These are phyloP conservation scores for Cladosporium sp. DNA, from an alignment of 2,329 filamentous ascomycete genomes.

Conservation along the genomic window DNA sequence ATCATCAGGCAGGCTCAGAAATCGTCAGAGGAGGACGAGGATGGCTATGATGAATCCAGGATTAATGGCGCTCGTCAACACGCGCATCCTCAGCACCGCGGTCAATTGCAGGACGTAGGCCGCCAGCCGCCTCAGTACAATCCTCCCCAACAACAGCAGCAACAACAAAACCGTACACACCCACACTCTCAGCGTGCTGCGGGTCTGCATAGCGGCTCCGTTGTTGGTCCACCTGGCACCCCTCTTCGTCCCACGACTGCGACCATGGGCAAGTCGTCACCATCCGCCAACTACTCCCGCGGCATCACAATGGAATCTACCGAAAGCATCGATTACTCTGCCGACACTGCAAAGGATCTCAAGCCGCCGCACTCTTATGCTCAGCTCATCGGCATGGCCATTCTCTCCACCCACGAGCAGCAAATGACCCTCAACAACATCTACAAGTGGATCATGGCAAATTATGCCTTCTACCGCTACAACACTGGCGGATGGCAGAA, in stretches of 20 bases:
- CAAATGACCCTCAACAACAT: constrained; percentile 91
- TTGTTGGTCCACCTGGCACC: constrained; percentile 35
- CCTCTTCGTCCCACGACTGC: constrained; percentile 33
- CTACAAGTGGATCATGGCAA: constrained; percentile 86
- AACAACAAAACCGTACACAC: constrained; percentile 33
- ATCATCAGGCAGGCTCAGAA: constrained; percentile 41
- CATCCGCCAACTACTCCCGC: constrained; percentile 48
- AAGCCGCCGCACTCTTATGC: constrained; percentile 97
- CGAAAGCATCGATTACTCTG: constrained; percentile 70
- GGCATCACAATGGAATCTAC: constrained; percentile 55
- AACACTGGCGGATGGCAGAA: constrained; percentile 95
- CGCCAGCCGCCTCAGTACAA: constrained; percentile 23
- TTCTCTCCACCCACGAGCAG: constrained; percentile 80
- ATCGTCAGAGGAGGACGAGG: constrained; percentile 45
- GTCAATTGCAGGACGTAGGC: constrained; percentile 11
- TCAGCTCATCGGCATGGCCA: constrained; percentile 94
- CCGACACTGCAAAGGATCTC: constrained; percentile 82
- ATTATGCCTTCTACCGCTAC: constrained; percentile 90
- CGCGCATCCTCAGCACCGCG: constrained; percentile 20
- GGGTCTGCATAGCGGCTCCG: constrained; percentile 6
- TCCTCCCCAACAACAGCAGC: constrained; percentile 24
- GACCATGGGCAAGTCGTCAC: constrained; percentile 45
- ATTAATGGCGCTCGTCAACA: constrained; percentile 20
- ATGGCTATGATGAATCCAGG: constrained; percentile 35
- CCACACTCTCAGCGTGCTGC: constrained; percentile 38